Evolutionary conservation across 495 filamentous ascomycete genomes (phyloP).

Genomic region (Tuber calosporum): DNA sequence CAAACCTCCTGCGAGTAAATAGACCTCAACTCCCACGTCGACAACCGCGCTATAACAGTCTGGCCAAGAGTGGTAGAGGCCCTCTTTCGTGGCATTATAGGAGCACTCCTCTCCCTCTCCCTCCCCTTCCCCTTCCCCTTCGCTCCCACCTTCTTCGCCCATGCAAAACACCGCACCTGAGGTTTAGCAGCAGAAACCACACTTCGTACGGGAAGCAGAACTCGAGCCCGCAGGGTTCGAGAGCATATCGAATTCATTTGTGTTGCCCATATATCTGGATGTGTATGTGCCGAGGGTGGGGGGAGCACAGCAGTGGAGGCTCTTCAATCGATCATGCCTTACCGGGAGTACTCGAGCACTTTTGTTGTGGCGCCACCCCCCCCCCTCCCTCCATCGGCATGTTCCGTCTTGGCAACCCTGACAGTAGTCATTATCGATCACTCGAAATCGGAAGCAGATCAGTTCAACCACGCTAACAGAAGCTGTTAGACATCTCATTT

Average conservation of each 20-base stretch:
- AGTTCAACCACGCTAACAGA: neutral
- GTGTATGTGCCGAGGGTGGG: neutral
- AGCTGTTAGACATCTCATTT: neutral
- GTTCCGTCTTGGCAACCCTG: neutral
- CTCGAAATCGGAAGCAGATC: neutral
- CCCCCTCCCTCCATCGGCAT: neutral
- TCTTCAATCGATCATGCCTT: neutral
- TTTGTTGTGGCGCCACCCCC: too few relatives aligned
- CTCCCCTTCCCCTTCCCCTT: neutral
- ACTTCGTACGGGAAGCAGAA: neutral
- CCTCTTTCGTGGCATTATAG: conserved; percentile 11
- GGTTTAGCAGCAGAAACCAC: neutral
- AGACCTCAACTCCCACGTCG: conserved; percentile 25
- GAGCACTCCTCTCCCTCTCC: neutral
- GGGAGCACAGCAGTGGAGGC: neutral
- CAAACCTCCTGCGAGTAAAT: conserved; percentile 39
- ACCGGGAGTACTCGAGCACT: too few relatives aligned
- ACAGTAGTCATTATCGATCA: neutral
- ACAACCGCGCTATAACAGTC: conserved; percentile 29
- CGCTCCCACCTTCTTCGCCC: neutral
- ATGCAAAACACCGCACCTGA: neutral
- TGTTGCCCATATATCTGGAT: neutral
- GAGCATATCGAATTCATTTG: neutral
- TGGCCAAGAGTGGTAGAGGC: conserved; percentile 13
- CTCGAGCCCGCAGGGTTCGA: neutral